phyloP scores from a whole-genome alignment of 768 basidiomycete genomes.

The Polyporus arcularius region DNA sequence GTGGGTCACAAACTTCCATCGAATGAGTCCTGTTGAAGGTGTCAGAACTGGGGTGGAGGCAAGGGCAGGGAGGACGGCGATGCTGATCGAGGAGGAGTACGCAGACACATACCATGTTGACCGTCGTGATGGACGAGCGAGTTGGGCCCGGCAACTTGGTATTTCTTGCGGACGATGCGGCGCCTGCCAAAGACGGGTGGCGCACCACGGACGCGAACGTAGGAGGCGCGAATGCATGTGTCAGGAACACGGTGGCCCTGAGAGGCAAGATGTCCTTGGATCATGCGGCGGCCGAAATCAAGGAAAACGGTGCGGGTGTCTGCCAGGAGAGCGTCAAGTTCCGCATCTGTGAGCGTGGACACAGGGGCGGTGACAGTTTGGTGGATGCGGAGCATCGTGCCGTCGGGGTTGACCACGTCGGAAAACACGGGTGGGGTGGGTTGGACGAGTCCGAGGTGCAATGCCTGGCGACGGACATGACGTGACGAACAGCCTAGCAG shows the following conservation, averaged over 20 bases:
- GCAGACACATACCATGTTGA: conserved; percentile 23
- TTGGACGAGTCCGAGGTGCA: conserved; percentile 28
- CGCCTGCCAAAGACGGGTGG: conserved; percentile 6
- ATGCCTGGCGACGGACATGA: conserved; percentile 28
- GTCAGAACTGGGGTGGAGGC: too few relatives aligned
- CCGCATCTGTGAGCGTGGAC: conserved; percentile 9
- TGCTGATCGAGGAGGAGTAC: too few relatives aligned
- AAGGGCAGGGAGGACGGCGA: not conserved
- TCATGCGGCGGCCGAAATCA: conserved; percentile 5
- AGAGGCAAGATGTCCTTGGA: conserved; percentile 1
- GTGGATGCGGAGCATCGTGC: conserved; percentile 6
- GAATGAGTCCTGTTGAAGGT: conserved; percentile 26
- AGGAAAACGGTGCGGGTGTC: not conserved
- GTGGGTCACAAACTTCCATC: conserved; percentile 25
- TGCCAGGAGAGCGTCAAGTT: not conserved
- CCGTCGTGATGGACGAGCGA: conserved; percentile 29
- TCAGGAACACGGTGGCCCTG: conserved; percentile 2
- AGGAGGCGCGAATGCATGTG: not conserved
- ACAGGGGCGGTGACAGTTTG: conserved; percentile 20
- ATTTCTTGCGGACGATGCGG: conserved; percentile 9
- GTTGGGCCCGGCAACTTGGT: conserved; percentile 24
- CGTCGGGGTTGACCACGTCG: conserved; percentile 16
- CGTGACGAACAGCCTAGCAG: conserved; percentile 21
- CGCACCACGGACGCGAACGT: conserved; percentile 1
- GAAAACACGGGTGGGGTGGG: conserved; percentile 25